These are phyloP conservation scores for Cordyceps pruinosa DNA, from an alignment of 2,329 filamentous ascomycete species.

Conservation along the genomic window DNA sequence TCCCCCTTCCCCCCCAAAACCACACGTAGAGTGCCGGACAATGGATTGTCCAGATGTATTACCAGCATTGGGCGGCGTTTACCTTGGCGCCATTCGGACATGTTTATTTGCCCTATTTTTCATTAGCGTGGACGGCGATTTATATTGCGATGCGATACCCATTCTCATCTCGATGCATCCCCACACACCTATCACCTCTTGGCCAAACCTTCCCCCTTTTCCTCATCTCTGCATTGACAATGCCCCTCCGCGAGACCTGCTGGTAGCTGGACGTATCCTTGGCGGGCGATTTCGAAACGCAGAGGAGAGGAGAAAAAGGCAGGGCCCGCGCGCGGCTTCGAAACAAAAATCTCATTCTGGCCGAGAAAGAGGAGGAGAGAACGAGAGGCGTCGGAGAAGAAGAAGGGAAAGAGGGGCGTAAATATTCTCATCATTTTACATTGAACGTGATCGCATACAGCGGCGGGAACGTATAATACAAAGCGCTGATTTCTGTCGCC, in stretches of 20 bases:
- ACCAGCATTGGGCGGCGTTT: constrained; percentile 2
- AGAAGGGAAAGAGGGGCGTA: not conserved
- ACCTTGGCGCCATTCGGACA: not conserved
- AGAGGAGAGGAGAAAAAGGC: not conserved
- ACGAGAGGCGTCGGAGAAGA: not conserved
- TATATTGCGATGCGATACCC: not conserved
- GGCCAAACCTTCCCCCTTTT: not conserved
- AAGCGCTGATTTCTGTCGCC: not conserved
- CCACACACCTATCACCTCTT: too few relatives aligned
- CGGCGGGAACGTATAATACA: not conserved
- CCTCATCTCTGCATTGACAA: not conserved
- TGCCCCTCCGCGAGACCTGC: not conserved
- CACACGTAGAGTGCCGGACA: not conserved
- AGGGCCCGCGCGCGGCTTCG: not conserved
- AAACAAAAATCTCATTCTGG: not conserved
- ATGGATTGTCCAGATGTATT: not conserved
- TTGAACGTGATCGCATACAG: not conserved
- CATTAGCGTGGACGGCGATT: not conserved
- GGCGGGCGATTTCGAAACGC: not conserved
- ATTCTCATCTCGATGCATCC: not conserved
- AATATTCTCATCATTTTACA: not conserved
- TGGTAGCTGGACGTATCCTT: not conserved
- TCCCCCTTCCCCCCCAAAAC: not conserved
- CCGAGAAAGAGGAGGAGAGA: not conserved
- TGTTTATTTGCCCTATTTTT: not conserved